Evolutionary conservation across 73 alveolate species (phyloP).

Genomic region (Effrenium voratum): DNA sequence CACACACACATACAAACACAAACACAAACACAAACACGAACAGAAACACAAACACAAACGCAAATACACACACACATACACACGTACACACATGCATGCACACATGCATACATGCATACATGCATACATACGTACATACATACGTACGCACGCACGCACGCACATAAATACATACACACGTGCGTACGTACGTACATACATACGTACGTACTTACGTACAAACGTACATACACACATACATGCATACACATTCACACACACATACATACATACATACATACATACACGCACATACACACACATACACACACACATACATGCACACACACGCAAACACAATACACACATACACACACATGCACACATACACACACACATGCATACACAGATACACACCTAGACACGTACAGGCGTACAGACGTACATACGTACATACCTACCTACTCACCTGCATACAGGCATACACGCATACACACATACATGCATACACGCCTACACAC

Average conservation of each 20-base stretch:
- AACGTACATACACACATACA: neutral
- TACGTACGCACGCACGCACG: neutral
- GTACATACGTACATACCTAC: neutral
- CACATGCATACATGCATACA: neutral
- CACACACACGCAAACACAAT: neutral
- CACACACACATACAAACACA: constrained; percentile 5
- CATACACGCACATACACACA: neutral
- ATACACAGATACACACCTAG: neutral
- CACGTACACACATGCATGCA: neutral
- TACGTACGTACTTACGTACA: neutral
- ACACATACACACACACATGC: neutral
- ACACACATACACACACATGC: neutral
- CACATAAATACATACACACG: neutral
- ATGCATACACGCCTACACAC: neutral
- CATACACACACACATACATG: neutral
- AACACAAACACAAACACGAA: neutral
- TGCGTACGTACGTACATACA: neutral
- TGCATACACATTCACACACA: neutral
- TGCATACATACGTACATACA: neutral
- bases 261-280: neutral
- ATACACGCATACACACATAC: neutral
- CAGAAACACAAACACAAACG: neutral
- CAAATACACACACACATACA: neutral
- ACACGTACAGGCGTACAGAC: neutral
- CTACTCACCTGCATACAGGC: neutral